A percentile compares a stretch with the other conserved stretches of the same genome.
These are phyloP conservation scores for Dactylellina leptospora DNA, from an alignment of 2,329 filamentous ascomycete genomes.

Conservation along the genomic window DNA sequence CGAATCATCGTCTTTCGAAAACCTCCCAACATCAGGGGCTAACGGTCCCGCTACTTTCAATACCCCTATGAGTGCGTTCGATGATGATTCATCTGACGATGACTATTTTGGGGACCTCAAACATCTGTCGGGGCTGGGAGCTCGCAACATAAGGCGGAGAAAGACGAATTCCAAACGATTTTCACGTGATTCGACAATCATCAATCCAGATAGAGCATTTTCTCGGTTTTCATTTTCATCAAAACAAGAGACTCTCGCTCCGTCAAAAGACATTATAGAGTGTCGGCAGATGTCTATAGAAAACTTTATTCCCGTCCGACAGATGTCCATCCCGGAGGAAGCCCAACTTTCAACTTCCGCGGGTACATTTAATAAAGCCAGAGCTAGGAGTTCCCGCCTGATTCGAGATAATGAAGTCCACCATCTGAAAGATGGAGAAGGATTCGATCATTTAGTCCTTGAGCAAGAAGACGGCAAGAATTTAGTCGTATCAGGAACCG, in stretches of 20 bases:
- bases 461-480: conserved; percentile 50
- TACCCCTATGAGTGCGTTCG: conserved; percentile 36
- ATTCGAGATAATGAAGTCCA: conserved; percentile 53
- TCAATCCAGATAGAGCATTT: conserved; percentile 28
- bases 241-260: conserved; percentile 17
- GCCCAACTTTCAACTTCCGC: conserved; percentile 45
- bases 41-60: not conserved
- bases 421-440: conserved; percentile 47
- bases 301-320: conserved; percentile 38
- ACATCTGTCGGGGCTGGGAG: conserved; percentile 38
- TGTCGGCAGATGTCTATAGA: conserved; percentile 28
- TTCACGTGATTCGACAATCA: conserved; percentile 36
- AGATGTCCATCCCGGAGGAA: conserved; percentile 48
- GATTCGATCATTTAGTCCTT: conserved; percentile 48
- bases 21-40: conserved; percentile 16
- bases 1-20: conserved; percentile 32
- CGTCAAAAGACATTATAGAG: conserved; percentile 37
- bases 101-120: conserved; percentile 50
- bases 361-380: conserved; percentile 37
- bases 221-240: conserved; percentile 39
- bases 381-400: conserved; percentile 32
- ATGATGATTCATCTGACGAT: conserved; percentile 50
- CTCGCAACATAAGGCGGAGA: conserved; percentile 32
- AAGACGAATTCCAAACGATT: conserved; percentile 40
- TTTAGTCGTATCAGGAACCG: conserved; percentile 47